Base-by-base conservation (phyloP, 306 rosid genomes). In the Lotus japonicus region DNA sequence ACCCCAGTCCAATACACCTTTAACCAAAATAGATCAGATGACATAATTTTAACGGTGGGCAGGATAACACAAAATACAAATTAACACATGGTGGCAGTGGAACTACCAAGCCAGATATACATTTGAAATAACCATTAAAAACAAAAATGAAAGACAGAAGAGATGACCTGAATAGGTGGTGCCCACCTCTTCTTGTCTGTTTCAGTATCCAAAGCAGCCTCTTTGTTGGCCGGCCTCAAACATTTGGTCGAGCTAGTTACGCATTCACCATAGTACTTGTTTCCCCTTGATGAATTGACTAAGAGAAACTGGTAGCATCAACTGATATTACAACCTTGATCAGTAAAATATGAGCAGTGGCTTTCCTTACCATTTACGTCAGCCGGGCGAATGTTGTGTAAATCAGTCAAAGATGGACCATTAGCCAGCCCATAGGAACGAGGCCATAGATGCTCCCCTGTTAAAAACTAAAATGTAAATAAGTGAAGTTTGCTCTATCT, bases 381-480 rank as follows among this genome's bases (percentile, higher is more conserved):
- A 68, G 87, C 88, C 35, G 88, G 88, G 18, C 82, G 89, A 81
- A 88, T 88, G 77, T 89, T 89, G 61, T 89, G 90, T 61, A 86
- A 19, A 74, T 89, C 92, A 55, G 88, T 82, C 81, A 89, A 70
- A 19, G 96, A 80, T 54, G 88, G 79, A 52, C 84, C 88, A 54
- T 58, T 58, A 2, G 60, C 74, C 58, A 89, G 52, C 42, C 96
- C 96, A 84, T 82, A 89, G 60, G 92, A 89, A 56, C 89, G 88
- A 51, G 96, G 96, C 92, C 96, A 86, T 35, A 86, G 84, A 77
- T 84, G 92, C 68, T 86, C 96, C 84, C 96, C 90, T 86, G 76
- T 33, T 43, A 71, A 64, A 71, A 50, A 21, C 39, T 9, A 26
- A 21, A 16, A 19, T 13, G 59, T 58, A 56, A 76, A 41, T 28